Evolutionary conservation across 1,284 basidiomycete genomes (phyloP).

Genomic region (Mycosarcoma maydis): DNA sequence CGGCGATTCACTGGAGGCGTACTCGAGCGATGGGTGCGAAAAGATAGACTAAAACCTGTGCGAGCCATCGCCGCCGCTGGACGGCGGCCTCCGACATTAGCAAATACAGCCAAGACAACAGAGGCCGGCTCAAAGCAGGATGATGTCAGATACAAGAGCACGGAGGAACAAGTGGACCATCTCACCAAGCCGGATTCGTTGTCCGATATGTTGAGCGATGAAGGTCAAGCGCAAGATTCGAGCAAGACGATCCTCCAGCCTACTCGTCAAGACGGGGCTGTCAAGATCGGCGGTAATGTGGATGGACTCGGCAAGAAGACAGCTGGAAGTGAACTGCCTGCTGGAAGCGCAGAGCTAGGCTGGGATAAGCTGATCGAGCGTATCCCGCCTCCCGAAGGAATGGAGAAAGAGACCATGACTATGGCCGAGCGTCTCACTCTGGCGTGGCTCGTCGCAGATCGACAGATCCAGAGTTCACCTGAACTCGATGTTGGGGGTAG

Average conservation of each 20-base stretch:
- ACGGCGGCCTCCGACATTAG: constrained; percentile 9
- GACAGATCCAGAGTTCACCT: constrained; percentile 55
- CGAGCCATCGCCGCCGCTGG: constrained; percentile 39
- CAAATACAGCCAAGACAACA: constrained; percentile 8
- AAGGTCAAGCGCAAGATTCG: constrained; percentile 13
- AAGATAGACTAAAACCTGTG: constrained; percentile 49
- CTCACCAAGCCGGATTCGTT: constrained; percentile 29
- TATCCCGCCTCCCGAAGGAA: constrained; percentile 46
- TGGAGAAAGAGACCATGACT: constrained; percentile 51
- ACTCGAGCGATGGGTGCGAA: constrained; percentile 58
- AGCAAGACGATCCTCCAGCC: constrained; percentile 32
- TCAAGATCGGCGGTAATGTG: constrained; percentile 32
- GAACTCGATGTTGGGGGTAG: constrained; percentile 73
- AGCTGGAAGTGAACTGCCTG: not conserved
- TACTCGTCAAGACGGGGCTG: constrained; percentile 19
- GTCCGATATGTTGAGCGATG: constrained; percentile 29
- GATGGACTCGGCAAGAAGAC: constrained; percentile 4
- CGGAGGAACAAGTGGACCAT: constrained; percentile 14
- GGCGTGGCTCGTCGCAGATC: constrained; percentile 62
- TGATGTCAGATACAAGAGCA: not conserved
- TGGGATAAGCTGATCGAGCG: constrained; percentile 37
- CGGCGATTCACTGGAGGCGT: constrained; percentile 59
- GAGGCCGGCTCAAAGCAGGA: not conserved
- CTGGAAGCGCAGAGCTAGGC: constrained; percentile 11
- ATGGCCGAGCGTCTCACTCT: constrained; percentile 63